Evolutionary conservation across 345 rosid genomes (phyloP).

Genomic region (Eucalyptus paniculata): DNA sequence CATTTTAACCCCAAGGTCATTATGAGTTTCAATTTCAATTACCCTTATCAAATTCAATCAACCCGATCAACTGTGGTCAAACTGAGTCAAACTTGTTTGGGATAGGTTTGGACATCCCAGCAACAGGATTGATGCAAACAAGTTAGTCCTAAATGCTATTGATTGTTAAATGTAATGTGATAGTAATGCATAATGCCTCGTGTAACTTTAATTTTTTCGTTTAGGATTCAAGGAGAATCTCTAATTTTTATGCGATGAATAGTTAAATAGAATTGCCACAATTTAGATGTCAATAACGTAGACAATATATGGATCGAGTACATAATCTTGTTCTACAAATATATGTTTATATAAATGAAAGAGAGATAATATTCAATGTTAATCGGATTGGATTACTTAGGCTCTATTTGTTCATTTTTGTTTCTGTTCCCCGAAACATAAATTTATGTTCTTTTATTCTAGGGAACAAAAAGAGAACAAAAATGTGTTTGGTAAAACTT

Average conservation of each 20-base stretch:
- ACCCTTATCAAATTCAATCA: neutral
- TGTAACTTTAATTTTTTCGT: neutral
- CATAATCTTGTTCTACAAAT: neutral
- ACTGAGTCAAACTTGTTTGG: neutral
- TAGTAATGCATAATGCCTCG: neutral
- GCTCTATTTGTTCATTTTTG: too few relatives aligned
- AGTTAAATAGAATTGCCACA: neutral
- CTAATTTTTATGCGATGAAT: neutral
- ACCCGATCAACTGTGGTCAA: neutral
- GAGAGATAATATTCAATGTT: neutral
- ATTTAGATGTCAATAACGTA: accelerated
- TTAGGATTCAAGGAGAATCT: neutral
- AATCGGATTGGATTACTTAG: neutral
- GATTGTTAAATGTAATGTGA: neutral
- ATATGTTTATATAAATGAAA: neutral
- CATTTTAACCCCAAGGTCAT: too few relatives aligned
- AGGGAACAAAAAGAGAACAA: too few relatives aligned
- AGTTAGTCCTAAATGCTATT: neutral
- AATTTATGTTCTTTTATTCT: too few relatives aligned
- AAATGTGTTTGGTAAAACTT: too few relatives aligned
- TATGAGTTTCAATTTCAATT: neutral
- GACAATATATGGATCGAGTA: neutral
- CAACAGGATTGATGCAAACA: neutral
- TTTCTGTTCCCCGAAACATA: too few relatives aligned
- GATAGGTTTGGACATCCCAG: neutral